Conservation (phyloP, 169 alveolate species). For the Plasmodium adleri region DNA sequence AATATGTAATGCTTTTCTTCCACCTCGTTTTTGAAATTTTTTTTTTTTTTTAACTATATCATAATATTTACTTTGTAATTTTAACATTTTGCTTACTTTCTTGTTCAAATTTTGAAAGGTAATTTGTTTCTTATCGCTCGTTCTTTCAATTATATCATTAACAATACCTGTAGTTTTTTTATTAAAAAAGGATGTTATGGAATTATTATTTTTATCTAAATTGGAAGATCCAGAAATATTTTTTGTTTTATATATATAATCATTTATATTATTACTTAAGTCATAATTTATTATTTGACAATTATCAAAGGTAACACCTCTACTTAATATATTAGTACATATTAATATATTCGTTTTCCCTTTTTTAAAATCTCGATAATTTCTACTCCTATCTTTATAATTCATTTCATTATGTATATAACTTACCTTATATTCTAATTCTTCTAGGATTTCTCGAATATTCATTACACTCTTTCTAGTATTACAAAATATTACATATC, state of each 20-base stretch:
- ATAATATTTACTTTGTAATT: slow-evolving; percentile 58
- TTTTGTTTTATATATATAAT: slow-evolving; percentile 62
- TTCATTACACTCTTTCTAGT: slow-evolving; percentile 72
- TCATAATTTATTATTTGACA: slow-evolving; percentile 64
- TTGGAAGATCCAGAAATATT: slow-evolving; percentile 4
- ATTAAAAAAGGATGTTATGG: slow-evolving; percentile 66
- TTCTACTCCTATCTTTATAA: slow-evolving; percentile 53
- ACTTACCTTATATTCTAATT: slow-evolving; percentile 63
- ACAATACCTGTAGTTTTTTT: slow-evolving; percentile 49
- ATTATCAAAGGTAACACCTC: slow-evolving; percentile 68
- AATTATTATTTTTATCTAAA: slow-evolving; percentile 18
- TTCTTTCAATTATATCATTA: slow-evolving; percentile 68
- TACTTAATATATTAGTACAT: slow-evolving; percentile 73
- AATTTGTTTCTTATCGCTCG: slow-evolving; percentile 64
- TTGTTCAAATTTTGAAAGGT: slow-evolving; percentile 72
- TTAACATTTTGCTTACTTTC: slow-evolving; percentile 72
- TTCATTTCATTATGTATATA: slow-evolving; percentile 73
- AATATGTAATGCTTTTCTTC: slow-evolving; percentile 68
- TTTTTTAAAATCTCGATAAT: slow-evolving; percentile 62
- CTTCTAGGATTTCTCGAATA: slow-evolving; percentile 24
- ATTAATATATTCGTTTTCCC: slow-evolving; percentile 42
- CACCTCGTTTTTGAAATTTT: slow-evolving; percentile 59
- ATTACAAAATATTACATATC: slow-evolving; percentile 73
- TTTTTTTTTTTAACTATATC: slow-evolving; percentile 69
- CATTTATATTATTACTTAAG: slow-evolving; percentile 74